phyloP scores from a whole-genome alignment of 2,329 filamentous ascomycete genomes.

The Alternaria alternata region DNA sequence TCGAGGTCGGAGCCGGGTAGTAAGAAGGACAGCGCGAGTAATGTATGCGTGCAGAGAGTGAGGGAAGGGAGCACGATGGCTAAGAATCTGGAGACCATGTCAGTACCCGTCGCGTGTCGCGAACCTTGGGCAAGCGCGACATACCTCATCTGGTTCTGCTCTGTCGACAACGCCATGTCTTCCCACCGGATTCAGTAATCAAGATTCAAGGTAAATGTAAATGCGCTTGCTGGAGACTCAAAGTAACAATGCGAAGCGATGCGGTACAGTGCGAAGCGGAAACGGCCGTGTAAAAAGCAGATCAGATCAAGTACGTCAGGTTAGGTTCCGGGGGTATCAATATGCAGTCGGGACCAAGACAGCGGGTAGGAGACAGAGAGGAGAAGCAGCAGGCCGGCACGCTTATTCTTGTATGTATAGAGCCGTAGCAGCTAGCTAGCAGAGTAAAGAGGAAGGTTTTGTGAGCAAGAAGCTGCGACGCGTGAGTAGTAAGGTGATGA shows the following conservation, averaged over 20 bases:
- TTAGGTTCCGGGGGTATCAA: slow-evolving; percentile 1
- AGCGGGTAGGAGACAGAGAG: not conserved
- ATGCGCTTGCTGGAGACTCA: not conserved
- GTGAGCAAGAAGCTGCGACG: not conserved
- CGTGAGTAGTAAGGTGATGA: not conserved
- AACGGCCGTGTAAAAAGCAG: slow-evolving; percentile 1
- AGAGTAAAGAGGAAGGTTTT: not conserved
- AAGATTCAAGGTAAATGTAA: not conserved
- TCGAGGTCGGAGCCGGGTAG: slow-evolving; percentile 37
- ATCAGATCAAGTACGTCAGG: slow-evolving; percentile 3
- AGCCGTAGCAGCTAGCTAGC: not conserved
- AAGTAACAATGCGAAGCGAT: not conserved
- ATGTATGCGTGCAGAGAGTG: slow-evolving; percentile 36
- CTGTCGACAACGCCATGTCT: slow-evolving; percentile 9
- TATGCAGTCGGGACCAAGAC: not conserved
- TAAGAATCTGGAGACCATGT: slow-evolving; percentile 29
- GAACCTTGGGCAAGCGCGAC: slow-evolving; percentile 1
- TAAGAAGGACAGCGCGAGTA: slow-evolving; percentile 35
- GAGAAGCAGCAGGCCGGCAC: not conserved
- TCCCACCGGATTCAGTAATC: not conserved
- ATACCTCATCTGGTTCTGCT: slow-evolving; percentile 19
- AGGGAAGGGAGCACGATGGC: slow-evolving; percentile 39
- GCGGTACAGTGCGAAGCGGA: not conserved
- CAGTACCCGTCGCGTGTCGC: not conserved
- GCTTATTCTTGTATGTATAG: not conserved